phyloP scores from a whole-genome alignment of 164 flowering plant species.

The Berberis vulgaris region DNA sequence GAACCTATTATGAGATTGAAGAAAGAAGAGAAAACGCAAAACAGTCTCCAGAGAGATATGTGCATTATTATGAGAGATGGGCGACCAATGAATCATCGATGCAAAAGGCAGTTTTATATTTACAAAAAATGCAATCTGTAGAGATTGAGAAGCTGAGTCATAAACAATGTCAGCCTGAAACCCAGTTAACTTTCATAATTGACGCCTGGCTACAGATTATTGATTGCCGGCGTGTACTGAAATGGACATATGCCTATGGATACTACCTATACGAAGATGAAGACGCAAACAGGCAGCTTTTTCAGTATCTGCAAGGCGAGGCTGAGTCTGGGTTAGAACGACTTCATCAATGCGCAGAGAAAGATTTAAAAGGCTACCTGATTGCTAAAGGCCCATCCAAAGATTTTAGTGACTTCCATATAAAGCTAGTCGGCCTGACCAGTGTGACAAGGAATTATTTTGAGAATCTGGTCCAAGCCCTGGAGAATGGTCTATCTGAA shows the following conservation, averaged over 20 bases:
- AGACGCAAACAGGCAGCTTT: conserved; percentile 47
- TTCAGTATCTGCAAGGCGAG: conserved; percentile 73
- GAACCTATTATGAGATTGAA: conserved; percentile 78
- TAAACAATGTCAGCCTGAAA: conserved; percentile 30
- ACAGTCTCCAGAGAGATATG: conserved; percentile 68
- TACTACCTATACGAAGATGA: conserved; percentile 58
- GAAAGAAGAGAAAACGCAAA: conserved; percentile 80
- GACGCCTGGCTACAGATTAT: conserved; percentile 66
- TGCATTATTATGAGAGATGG: conserved; percentile 95
- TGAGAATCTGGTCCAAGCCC: conserved; percentile 69
- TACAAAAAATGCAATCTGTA: conserved; percentile 57
- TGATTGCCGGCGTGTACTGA: conserved; percentile 69
- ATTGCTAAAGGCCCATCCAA: conserved; percentile 67
- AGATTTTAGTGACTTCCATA: conserved; percentile 10
- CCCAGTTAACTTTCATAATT: conserved; percentile 39
- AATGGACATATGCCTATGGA: conserved; percentile 20
- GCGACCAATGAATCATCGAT: conserved; percentile 80
- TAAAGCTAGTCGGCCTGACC: conserved; percentile 70
- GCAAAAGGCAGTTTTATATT: conserved; percentile 71
- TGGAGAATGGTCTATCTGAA: conserved; percentile 80
- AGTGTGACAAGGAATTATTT: conserved; percentile 81
- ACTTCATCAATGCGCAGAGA: conserved; percentile 16
- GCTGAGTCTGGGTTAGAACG: conserved; percentile 23
- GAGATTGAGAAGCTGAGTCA: conserved; percentile 43
- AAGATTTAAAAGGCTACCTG: conserved; percentile 71